These are phyloP conservation scores for Colletotrichum neosansevieriae DNA, from an alignment of 2,329 filamentous ascomycete species.

Conservation along the genomic window DNA sequence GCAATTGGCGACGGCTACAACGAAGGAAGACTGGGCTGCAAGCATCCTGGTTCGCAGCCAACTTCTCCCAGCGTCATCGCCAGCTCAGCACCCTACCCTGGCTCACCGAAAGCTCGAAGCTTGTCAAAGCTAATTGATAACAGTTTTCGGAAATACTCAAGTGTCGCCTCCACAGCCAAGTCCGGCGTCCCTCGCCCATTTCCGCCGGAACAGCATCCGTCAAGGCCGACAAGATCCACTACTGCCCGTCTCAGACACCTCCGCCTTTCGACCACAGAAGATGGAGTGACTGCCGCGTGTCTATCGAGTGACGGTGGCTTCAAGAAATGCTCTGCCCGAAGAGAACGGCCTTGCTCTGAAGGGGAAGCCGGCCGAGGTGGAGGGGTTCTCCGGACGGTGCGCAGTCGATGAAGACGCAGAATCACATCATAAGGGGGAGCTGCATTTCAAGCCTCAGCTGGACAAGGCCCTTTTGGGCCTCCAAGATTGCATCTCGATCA, in stretches of 20 bases:
- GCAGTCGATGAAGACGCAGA: conserved; percentile 8
- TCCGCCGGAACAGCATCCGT: neutral
- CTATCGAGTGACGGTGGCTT: neutral
- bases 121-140: too few relatives aligned
- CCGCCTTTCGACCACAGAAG: neutral
- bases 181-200: neutral
- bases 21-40: too few relatives aligned
- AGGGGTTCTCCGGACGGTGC: neutral
- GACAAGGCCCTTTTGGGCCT: neutral
- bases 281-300: conserved; percentile 16
- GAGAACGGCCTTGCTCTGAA: neutral
- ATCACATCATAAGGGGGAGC: neutral
- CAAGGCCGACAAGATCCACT: neutral
- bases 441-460: neutral
- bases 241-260: neutral
- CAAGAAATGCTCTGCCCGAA: neutral
- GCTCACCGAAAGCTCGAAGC: too few relatives aligned
- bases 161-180: neutral
- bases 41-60: too few relatives aligned
- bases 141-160: too few relatives aligned
- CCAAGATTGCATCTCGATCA: neutral
- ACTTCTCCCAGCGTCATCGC: too few relatives aligned
- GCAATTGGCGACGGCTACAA: too few relatives aligned
- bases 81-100: too few relatives aligned
- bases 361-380: neutral